A percentile compares a stretch with the other conserved stretches of the same genome.
Conservation (phyloP, 371 early-diverging fungal genomes). For the Rhizopus arrhizus region DNA sequence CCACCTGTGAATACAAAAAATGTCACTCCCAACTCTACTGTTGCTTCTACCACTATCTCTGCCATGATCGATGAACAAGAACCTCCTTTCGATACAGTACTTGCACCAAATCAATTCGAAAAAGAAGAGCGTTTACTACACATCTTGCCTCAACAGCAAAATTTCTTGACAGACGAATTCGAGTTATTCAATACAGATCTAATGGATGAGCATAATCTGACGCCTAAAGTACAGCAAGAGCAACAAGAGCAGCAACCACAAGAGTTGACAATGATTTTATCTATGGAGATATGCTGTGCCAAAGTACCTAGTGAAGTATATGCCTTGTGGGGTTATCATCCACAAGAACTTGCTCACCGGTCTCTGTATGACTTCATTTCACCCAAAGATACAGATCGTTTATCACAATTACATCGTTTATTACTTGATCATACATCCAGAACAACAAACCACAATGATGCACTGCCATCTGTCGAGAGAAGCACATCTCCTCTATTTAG, state of each 20-base stretch:
- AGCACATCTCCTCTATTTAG: slow-evolving; percentile 47
- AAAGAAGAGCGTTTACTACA: no score
- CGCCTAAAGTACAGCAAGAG: background rate
- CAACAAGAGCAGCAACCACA: background rate
- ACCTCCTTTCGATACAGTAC: no score
- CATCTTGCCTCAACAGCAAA: no score
- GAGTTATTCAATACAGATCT: no score
- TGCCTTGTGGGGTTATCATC: slow-evolving; percentile 59
- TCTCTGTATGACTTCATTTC: slow-evolving; percentile 60
- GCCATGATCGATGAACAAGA: no score
- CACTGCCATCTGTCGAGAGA: slow-evolving; percentile 51
- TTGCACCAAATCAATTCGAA: no score
- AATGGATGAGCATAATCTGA: no score
- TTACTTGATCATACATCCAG: slow-evolving; percentile 35
- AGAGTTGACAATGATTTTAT: slow-evolving; percentile 43
- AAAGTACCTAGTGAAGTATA: slow-evolving; percentile 59
- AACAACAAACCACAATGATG: slow-evolving; percentile 24
- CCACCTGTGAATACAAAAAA: background rate
- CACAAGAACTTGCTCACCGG: slow-evolving; percentile 60
- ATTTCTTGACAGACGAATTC: no score
- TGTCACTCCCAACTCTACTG: background rate
- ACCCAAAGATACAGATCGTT: slow-evolving; percentile 43
- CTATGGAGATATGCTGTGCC: slow-evolving; percentile 61
- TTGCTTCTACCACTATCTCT: background rate
- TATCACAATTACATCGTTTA: slow-evolving; percentile 43